Evolutionary conservation across 2,329 filamentous ascomycete species (phyloP).

Genomic region (Stagonosporopsis tanaceti): DNA sequence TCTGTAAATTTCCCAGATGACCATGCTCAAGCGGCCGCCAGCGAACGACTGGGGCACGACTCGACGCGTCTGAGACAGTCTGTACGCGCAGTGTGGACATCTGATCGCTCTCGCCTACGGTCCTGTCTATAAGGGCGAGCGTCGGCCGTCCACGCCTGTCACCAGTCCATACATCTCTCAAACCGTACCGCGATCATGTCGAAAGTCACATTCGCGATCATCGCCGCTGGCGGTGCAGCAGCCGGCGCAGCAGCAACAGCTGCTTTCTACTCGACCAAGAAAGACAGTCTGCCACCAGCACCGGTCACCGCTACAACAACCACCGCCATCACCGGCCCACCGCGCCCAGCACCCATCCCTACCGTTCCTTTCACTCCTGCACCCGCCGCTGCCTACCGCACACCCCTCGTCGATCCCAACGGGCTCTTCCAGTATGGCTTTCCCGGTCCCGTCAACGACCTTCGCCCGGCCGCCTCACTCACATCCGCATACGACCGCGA

Average conservation of each 20-base stretch:
- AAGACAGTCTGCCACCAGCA: slow-evolving; percentile 33
- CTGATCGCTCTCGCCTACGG: slow-evolving; percentile 29
- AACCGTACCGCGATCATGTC: slow-evolving; percentile 52
- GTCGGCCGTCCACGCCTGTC: slow-evolving; percentile 2
- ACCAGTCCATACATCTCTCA: background rate
- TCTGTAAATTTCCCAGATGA: slow-evolving; percentile 19
- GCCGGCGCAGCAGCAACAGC: slow-evolving; percentile 59
- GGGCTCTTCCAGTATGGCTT: slow-evolving; percentile 72
- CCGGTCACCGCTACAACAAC: slow-evolving; percentile 49
- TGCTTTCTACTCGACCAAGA: slow-evolving; percentile 53
- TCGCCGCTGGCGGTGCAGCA: slow-evolving; percentile 58
- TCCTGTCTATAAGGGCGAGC: slow-evolving; percentile 27
- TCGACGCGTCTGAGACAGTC: slow-evolving; percentile 49
- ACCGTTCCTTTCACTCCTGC: slow-evolving; percentile 38
- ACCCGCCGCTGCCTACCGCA: slow-evolving; percentile 30
- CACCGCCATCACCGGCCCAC: slow-evolving; percentile 41
- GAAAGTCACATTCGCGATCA: slow-evolving; percentile 59
- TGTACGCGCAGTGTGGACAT: slow-evolving; percentile 45
- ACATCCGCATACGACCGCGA: slow-evolving; percentile 91
- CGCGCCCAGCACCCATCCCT: slow-evolving; percentile 34
- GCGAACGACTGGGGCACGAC: slow-evolving; percentile 27
- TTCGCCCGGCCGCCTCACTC: slow-evolving; percentile 77
- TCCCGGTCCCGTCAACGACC: slow-evolving; percentile 86
- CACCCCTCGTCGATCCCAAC: slow-evolving; percentile 56
- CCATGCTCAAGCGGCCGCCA: slow-evolving; percentile 9